A percentile compares a stretch with the other conserved stretches of the same genome.
These are phyloP conservation scores for Truncatella angustata DNA, from an alignment of 2,329 filamentous ascomycete genomes.

Conservation along the genomic window DNA sequence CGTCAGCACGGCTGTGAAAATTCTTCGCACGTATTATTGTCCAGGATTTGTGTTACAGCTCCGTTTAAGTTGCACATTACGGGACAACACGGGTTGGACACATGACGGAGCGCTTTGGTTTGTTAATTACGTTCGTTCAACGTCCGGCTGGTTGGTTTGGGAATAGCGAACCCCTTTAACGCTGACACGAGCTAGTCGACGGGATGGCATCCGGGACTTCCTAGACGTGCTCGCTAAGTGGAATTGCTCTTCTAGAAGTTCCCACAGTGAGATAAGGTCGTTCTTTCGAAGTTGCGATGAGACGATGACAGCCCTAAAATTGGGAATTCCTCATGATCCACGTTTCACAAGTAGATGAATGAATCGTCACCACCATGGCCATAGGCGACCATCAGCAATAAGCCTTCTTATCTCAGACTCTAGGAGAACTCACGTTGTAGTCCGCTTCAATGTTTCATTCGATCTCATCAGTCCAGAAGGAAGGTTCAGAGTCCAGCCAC, in stretches of 20 bases:
- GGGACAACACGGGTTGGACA: neutral
- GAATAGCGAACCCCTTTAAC: neutral
- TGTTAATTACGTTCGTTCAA: neutral
- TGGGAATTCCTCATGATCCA: neutral
- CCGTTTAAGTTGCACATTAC: neutral
- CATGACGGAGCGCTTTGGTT: neutral
- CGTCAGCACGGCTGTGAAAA: neutral
- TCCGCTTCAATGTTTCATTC: neutral
- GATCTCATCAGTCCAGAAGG: neutral
- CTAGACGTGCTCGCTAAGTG: neutral
- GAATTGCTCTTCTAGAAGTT: conserved; percentile 11
- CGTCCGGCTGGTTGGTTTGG: neutral
- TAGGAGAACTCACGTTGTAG: too few relatives aligned
- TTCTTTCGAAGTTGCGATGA: neutral
- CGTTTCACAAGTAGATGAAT: neutral
- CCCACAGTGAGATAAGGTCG: neutral
- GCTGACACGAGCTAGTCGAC: conserved; percentile 7
- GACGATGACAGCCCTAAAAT: conserved; percentile 8
- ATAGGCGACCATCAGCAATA: too few relatives aligned
- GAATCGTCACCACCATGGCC: too few relatives aligned
- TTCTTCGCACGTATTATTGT: neutral
- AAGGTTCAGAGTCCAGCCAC: neutral
- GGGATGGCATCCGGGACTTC: neutral
- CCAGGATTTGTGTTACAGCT: neutral
- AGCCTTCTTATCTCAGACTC: too few relatives aligned